Percentiles rank a stretch among this genome's conserved stretches.
Evolutionary conservation across 2,329 filamentous ascomycete genomes (phyloP).

Genomic region (Ciborinia camelliae): DNA sequence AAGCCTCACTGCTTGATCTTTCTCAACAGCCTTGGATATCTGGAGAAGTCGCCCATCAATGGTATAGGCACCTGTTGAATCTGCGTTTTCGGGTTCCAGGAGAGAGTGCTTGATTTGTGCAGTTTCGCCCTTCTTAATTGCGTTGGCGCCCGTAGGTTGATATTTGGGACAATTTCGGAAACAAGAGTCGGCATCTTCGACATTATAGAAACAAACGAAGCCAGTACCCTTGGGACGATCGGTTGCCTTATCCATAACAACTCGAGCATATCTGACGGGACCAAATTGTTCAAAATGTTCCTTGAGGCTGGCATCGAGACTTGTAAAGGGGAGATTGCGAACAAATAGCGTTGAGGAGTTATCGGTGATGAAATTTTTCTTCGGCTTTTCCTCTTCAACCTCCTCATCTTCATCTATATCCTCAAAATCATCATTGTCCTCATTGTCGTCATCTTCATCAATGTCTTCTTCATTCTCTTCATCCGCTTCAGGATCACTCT

Average conservation of each 20-base stretch:
- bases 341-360: constrained; percentile 83
- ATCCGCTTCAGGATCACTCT: constrained; percentile 35
- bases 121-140: constrained; percentile 35
- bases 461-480: constrained; percentile 39
- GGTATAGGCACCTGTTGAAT: constrained; percentile 81
- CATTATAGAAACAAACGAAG: constrained; percentile 87
- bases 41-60: constrained; percentile 85
- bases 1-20: constrained; percentile 72
- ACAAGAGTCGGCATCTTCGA: constrained; percentile 72
- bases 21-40: constrained; percentile 79
- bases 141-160: constrained; percentile 41
- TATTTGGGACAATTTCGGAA: constrained; percentile 69
- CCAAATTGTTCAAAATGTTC: constrained; percentile 88
- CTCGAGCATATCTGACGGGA: constrained; percentile 80
- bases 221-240: constrained; percentile 87
- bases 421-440: constrained; percentile 48
- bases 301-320: constrained; percentile 76
- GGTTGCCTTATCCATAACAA: constrained; percentile 82
- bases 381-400: constrained; percentile 41
- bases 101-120: constrained; percentile 70
- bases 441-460: constrained; percentile 37
- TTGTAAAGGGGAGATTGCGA: constrained; percentile 88
- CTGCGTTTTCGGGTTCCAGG: constrained; percentile 79
- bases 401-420: constrained; percentile 39
- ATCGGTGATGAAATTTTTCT: constrained; percentile 47